Evolutionary conservation across 495 filamentous ascomycete species (phyloP), one percentile per base, ranked within the genome.

Genomic region (Hyaloscypha bicolor): DNA sequence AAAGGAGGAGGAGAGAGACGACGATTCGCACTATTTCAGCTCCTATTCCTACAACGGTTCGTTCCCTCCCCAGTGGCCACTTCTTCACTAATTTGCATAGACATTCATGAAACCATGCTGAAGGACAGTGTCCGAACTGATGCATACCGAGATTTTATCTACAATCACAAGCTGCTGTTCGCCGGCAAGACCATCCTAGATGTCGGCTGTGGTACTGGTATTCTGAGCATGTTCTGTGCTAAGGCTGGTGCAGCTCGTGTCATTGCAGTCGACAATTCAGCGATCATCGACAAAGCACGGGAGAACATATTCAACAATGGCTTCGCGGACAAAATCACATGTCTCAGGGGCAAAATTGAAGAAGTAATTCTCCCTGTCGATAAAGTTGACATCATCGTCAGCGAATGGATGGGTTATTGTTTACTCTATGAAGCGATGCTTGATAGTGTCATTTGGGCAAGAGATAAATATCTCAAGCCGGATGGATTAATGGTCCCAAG

Each of bases 351-450:
- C 56, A 93, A 93, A 81, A 94, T 99, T 87, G 95, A 99, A 80
- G 96, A 99, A 72, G 93, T 97, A 39, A 72, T 81, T 29, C 88
- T 99, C 30, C 95, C 96, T 29, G 94, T 94, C 70, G 82, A 85
- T 35, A 87, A 96, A 74, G 96, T 99, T 71, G 95, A 99, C 78
- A 94, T 99, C 74, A 99, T 99, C 80, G 92, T 99, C 68, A 96
- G 92, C 35, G 95, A 99, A 81, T 99, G 95, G 95, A 99, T 99
- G 95, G 95, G 95, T 55, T 99, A 99, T 82, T 96, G 95, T 81
- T 86, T 99, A 55, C 87, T 98, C 52, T 99, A 97, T 81, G 95
- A 99, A 84, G 92, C 90, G 81, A 99, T 99, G 95, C 81, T 99
- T 66, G 94, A 97, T 67, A 96, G 92, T 45, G 96, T 99, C 16